A percentile compares a stretch with the other conserved stretches of the same genome.
These are phyloP conservation scores for Trichoderma sp. DNA, from an alignment of 2,329 filamentous ascomycete genomes.

Conservation along the genomic window DNA sequence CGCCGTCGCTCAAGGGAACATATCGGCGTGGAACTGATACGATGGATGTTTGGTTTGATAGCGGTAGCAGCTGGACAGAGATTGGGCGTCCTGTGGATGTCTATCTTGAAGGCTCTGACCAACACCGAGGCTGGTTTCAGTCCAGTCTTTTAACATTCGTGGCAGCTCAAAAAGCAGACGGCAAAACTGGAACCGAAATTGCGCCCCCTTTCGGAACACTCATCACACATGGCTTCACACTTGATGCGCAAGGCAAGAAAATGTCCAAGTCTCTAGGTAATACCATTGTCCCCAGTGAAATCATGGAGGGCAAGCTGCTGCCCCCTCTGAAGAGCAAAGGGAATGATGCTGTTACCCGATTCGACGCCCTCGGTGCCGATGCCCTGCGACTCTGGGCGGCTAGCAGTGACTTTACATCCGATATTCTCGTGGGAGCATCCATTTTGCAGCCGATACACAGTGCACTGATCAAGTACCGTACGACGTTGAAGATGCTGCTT, in stretches of 20 bases:
- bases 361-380: conserved; percentile 78
- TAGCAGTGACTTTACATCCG: conserved; percentile 84
- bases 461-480: conserved; percentile 79
- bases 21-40: conserved; percentile 84
- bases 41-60: conserved; percentile 99
- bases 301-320: conserved; percentile 79
- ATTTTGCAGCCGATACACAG: conserved; percentile 75
- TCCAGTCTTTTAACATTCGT: conserved; percentile 88
- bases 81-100: conserved; percentile 65
- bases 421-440: conserved; percentile 76
- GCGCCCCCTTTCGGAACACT: conserved; percentile 76
- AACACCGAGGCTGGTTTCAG: conserved; percentile 98
- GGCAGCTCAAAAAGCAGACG: conserved; percentile 53
- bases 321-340: conserved; percentile 63
- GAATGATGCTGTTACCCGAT: conserved; percentile 43
- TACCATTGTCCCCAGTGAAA: conserved; percentile 72
- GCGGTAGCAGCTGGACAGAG: conserved; percentile 85
- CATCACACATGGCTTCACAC: conserved; percentile 93
- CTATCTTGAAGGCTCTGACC: conserved; percentile 91
- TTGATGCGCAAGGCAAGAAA: conserved; percentile 87
- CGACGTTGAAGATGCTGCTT: conserved; percentile 85
- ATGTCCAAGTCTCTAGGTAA: conserved; percentile 99
- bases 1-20: conserved; percentile 55
- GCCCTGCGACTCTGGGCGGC: conserved; percentile 88
- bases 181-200: conserved; percentile 27